A percentile compares a stretch with the other conserved stretches of the same genome.
phyloP scores from a whole-genome alignment of 345 rosid genomes.

The Linum trigynum region DNA sequence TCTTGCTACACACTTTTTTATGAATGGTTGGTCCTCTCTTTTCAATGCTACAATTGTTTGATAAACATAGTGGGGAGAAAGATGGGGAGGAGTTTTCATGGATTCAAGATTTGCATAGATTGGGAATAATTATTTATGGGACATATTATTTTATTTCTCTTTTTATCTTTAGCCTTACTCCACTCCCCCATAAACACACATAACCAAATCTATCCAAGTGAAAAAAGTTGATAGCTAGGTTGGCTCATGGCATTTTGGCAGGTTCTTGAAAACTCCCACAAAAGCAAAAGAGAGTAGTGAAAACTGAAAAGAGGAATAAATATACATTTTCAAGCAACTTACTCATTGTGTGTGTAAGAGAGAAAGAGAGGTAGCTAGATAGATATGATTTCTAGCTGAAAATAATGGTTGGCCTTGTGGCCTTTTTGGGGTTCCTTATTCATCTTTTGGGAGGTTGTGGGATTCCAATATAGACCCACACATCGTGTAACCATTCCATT shows the following conservation, averaged over 20 bases:
- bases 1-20: too few species aligned
- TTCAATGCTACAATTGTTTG: too few species aligned
- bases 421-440: not conserved
- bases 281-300: not conserved
- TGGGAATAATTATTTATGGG: not conserved
- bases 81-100: too few species aligned
- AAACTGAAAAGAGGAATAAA: not conserved
- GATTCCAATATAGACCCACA: not conserved
- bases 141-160: not conserved
- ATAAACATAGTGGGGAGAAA: too few species aligned
- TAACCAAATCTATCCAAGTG: not conserved
- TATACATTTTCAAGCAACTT: not conserved
- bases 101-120: too few species aligned
- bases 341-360: not conserved
- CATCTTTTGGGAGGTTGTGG: not conserved
- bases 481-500: not conserved
- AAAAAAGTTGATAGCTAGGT: not conserved
- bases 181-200: not conserved
- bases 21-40: too few species aligned
- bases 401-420: not conserved
- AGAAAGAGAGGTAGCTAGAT: not conserved
- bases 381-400: not conserved
- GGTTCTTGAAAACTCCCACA: not conserved
- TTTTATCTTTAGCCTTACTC: not conserved
- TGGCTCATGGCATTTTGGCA: not conserved